A percentile compares a stretch with the other conserved stretches of the same genome.
These are phyloP conservation scores for Moesziomyces sp. DNA, from an alignment of 1,284 basidiomycete genomes.

Conservation along the genomic window DNA sequence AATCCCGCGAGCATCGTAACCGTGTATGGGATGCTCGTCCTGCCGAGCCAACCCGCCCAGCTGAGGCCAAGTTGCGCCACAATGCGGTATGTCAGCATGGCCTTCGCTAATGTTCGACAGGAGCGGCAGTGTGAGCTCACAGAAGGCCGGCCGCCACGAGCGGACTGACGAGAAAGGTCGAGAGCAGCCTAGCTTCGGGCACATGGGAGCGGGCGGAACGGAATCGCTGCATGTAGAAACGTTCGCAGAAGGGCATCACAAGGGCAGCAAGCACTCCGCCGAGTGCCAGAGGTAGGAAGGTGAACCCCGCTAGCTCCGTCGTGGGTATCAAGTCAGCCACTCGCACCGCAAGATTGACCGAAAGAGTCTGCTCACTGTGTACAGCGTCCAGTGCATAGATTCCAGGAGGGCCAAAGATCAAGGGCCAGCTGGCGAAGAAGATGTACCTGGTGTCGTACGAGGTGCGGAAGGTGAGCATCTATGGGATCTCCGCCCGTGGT, in stretches of 20 bases:
- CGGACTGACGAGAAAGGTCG: constrained; percentile 28
- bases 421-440: constrained; percentile 43
- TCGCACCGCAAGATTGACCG: no score
- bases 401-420: constrained; percentile 41
- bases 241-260: constrained; percentile 17
- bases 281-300: constrained; percentile 30
- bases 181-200: constrained; percentile 28
- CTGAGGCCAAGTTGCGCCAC: background rate
- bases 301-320: constrained; percentile 20
- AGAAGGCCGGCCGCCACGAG: constrained; percentile 38
- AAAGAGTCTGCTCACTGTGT: constrained; percentile 20
- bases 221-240: constrained; percentile 5
- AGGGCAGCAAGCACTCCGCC: constrained; percentile 23
- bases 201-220: background rate
- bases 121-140: constrained; percentile 6
- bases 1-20: constrained; percentile 37
- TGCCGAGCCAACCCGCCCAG: constrained; percentile 38
- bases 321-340: no score
- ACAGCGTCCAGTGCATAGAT: constrained; percentile 32
- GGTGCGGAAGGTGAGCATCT: constrained; percentile 1
- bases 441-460: constrained; percentile 16
- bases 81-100: no score
- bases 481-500: background rate
- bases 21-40: constrained; percentile 16
- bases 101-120: background rate